phyloP scores from a whole-genome alignment of 139 green algal species.

The Chlorella sp. region DNA sequence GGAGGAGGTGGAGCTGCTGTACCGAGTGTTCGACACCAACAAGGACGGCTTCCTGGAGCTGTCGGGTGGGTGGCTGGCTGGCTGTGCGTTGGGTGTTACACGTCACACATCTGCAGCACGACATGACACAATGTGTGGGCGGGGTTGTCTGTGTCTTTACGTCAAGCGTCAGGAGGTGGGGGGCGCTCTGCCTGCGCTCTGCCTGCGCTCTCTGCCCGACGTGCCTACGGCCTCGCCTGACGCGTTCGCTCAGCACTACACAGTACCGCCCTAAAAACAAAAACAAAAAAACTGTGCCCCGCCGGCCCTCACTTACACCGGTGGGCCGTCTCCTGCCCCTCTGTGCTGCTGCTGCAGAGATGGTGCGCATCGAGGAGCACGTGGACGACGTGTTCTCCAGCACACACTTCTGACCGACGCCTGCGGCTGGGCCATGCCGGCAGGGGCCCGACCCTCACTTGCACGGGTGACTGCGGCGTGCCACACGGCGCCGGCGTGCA shows the following conservation, averaged over 20 bases:
- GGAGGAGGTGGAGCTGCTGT: conserved; percentile 62
- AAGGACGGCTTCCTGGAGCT: conserved; percentile 48
- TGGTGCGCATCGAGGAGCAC: conserved; percentile 45
- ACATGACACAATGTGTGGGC: no score
- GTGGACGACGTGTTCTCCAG: conserved; percentile 28
- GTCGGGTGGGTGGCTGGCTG: neutral
- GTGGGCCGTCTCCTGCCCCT: no score
- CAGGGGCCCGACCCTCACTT: no score
- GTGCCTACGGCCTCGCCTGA: neutral
- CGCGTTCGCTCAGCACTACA: neutral
- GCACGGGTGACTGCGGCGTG: no score
- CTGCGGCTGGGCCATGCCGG: no score
- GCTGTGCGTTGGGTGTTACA: no score
- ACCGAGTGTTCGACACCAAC: conserved; percentile 55
- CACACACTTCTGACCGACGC: neutral
- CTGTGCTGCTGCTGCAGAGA: conserved; percentile 3
- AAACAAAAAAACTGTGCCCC: neutral
- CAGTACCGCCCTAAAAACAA: neutral
- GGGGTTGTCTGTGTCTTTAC: no score
- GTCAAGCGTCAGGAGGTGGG: no score
- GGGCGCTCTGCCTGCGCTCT: neutral
- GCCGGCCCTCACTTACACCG: no score
- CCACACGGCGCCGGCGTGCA: no score
- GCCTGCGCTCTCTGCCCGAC: neutral
- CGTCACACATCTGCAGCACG: no score